Evolutionary conservation across 1,139 yeast species (phyloP), one percentile per base, ranked within the genome.

Genomic region (Blastobotrys proliferans): DNA sequence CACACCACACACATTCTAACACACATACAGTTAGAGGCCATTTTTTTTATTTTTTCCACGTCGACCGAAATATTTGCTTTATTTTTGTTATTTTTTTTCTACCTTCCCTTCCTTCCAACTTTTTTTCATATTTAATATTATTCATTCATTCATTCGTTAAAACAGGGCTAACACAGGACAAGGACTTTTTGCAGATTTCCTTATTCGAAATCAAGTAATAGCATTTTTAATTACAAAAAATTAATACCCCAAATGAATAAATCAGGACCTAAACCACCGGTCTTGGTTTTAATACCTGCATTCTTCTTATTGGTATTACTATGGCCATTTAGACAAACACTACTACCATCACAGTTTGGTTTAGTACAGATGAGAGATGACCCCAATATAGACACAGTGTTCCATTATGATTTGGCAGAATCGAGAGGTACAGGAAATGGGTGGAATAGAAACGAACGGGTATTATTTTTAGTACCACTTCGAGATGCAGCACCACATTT

Each of bases 401-500:
- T 71, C 41, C 77, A 67, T 53, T 79, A 74, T 55, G 87, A 81
- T 55, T 60, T 81, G 43, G 49, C 65, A 25, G 70, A 73, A 38
- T 72, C 72, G 47, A 69, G 66, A 41, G 80, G 81, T 14, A 62
- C 76, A 22, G 68, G 67, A 11, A 69, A 72, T 35, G 85, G 85
- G 14, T 75, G 81, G 80, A 74, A 73, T 49, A 65, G 67, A 38
- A 70, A 68, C 14, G 86, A 81, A 54, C 68, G 83, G 33, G 73
- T 81, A 16, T 63, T 81, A 35, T 76, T 78, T 50, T 72, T 80
- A 49, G 84, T 81, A n/a, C 87, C 87, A 6, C 61, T 81, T 44
- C 72, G 86, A 61, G 85, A 81, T 56, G 86, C 86, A 4, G 77
- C 80, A n/a, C 69, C 75, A 19, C 85, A 79, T 62, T 60, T 81